These are phyloP conservation scores for Kurtzmaniella quercitrusa DNA, from an alignment of 1,139 yeast species.

Conservation along the genomic window DNA sequence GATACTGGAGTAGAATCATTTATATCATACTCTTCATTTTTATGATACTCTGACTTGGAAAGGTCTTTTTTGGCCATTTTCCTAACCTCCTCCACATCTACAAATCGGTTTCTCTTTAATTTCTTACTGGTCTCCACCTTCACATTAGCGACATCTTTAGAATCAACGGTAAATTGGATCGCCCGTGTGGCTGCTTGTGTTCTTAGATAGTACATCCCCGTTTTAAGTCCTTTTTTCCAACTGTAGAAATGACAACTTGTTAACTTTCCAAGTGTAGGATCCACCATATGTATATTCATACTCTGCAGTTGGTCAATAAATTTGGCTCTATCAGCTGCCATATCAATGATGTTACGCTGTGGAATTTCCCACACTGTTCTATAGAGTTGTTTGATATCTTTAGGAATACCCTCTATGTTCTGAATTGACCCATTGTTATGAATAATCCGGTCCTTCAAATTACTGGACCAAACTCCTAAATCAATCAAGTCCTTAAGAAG, in stretches of 20 bases:
- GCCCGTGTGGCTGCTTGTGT: constrained; percentile 96
- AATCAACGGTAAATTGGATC: constrained; percentile 83
- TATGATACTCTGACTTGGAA: constrained; percentile 14
- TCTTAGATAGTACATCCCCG: constrained; percentile 96
- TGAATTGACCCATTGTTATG: constrained; percentile 86
- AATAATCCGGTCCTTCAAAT: constrained; percentile 77
- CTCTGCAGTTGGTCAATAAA: constrained; percentile 95
- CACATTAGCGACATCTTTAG: constrained; percentile 20
- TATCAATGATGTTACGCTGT: constrained; percentile 80
- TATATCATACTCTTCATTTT: constrained; percentile 22
- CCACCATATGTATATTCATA: constrained; percentile 77
- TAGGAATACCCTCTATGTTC: constrained; percentile 69
- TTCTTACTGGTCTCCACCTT: constrained; percentile 3
- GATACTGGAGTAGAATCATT: constrained; percentile 32
- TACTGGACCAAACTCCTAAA: constrained; percentile 75
- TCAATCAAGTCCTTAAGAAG: constrained; percentile 77
- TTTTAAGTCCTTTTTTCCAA: constrained; percentile 94
- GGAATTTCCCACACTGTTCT: constrained; percentile 97
- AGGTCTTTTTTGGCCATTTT: not conserved
- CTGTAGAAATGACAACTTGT: constrained; percentile 98
- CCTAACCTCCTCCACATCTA: not conserved
- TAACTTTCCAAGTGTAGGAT: constrained; percentile 89
- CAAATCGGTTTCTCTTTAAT: constrained; percentile 3
- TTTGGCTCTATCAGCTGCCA: constrained; percentile 95
- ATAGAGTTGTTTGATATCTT: constrained; percentile 70